A percentile compares a stretch with the other conserved stretches of the same genome.
phyloP scores from a whole-genome alignment of 2,329 filamentous ascomycete genomes.

The Aspergillus persii region DNA sequence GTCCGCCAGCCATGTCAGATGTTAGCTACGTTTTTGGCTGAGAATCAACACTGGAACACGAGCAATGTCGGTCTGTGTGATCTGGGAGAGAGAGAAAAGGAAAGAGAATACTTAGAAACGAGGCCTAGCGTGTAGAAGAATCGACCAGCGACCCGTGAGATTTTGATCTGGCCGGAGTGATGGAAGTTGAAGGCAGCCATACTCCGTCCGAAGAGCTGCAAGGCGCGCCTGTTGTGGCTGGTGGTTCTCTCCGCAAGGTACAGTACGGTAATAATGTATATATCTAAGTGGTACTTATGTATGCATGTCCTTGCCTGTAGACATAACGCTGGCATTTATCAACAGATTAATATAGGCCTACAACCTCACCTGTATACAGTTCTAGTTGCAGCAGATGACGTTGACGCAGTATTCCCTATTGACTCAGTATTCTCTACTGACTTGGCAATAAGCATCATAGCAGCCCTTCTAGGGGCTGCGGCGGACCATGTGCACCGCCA shows the following conservation, averaged over 20 bases:
- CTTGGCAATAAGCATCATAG: too few relatives aligned
- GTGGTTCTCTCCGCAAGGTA: neutral
- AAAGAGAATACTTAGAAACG: neutral
- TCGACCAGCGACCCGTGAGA: neutral
- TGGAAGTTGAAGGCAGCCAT: neutral
- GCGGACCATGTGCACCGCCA: constrained; percentile 11
- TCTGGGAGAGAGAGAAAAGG: neutral
- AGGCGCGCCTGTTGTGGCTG: neutral
- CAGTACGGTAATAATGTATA: neutral
- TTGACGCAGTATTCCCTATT: too few relatives aligned
- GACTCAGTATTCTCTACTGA: too few relatives aligned
- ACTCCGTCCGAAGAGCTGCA: neutral
- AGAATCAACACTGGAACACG: neutral
- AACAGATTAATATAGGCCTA: too few relatives aligned
- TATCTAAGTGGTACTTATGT: too few relatives aligned
- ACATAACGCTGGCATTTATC: too few relatives aligned
- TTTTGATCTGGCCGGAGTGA: neutral
- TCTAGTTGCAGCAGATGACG: too few relatives aligned
- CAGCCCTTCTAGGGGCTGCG: neutral
- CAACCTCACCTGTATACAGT: too few relatives aligned
- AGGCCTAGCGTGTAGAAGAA: neutral
- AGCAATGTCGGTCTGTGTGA: neutral
- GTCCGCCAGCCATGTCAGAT: neutral
- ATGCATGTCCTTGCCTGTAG: too few relatives aligned
- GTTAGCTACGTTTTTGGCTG: neutral